These are phyloP conservation scores for Epipyxis sp. DNA, from an alignment of 108 stramenopile genomes.

Conservation along the genomic window DNA sequence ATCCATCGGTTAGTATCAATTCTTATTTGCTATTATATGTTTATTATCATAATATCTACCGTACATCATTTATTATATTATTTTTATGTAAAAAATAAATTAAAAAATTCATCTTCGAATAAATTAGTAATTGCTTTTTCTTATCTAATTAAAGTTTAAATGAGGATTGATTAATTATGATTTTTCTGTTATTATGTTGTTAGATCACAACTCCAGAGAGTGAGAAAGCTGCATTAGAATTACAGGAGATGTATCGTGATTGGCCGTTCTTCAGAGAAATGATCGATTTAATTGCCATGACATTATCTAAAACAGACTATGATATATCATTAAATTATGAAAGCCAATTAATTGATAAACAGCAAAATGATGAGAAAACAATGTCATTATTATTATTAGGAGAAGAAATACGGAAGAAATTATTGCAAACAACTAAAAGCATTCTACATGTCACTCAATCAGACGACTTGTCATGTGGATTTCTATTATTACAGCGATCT, in stretches of 20 bases:
- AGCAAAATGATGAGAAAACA: slow-evolving; percentile 52
- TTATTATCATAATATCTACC: no score
- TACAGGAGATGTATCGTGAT: slow-evolving; percentile 80
- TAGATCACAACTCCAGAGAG: no score
- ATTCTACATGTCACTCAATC: slow-evolving; percentile 76
- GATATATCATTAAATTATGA: slow-evolving; percentile 88
- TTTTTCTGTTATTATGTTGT: no score
- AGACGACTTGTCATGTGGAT: slow-evolving; percentile 68
- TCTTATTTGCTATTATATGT: slow-evolving; percentile 1
- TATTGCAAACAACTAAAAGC: slow-evolving; percentile 72
- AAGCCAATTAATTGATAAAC: slow-evolving; percentile 67
- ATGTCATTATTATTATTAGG: slow-evolving; percentile 65
- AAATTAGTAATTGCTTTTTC: no score
- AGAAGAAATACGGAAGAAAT: slow-evolving; percentile 68
- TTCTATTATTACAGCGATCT: slow-evolving; percentile 76
- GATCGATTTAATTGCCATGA: slow-evolving; percentile 88
- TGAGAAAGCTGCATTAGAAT: no score
- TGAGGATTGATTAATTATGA: no score
- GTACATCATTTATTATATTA: no score
- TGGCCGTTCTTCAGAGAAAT: slow-evolving; percentile 93
- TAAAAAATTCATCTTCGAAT: no score
- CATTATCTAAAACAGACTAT: slow-evolving; percentile 86
- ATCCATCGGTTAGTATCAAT: background rate
- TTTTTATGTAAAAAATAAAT: no score
- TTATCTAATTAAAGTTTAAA: no score